Conservation (phyloP, 768 basidiomycete species). For the Calocera viscosa region DNA sequence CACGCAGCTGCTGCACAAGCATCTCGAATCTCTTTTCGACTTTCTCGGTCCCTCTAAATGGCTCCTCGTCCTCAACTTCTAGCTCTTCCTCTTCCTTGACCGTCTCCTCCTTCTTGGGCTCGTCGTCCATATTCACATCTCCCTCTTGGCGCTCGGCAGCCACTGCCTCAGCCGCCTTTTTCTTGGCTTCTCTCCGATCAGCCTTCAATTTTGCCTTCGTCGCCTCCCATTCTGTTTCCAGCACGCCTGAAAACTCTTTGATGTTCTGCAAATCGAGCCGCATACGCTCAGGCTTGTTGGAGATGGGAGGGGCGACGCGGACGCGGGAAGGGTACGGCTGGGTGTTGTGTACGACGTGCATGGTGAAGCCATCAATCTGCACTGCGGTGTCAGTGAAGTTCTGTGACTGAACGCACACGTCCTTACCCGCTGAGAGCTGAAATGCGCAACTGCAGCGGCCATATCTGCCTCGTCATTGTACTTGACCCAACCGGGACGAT, state of each 20-base stretch:
- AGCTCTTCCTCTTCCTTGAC: slow-evolving; percentile 18
- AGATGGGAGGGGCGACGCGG: slow-evolving; percentile 69
- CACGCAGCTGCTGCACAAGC: slow-evolving; percentile 54
- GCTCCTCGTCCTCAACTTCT: slow-evolving; percentile 32
- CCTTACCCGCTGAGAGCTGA: slow-evolving; percentile 75
- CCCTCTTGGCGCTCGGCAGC: slow-evolving; percentile 12
- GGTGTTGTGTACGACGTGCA: slow-evolving; percentile 73
- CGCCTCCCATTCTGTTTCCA: slow-evolving; percentile 53
- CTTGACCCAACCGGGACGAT: slow-evolving; percentile 87
- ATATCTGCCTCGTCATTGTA: slow-evolving; percentile 81
- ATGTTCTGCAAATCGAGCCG: slow-evolving; percentile 69
- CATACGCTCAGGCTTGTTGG: slow-evolving; percentile 67
- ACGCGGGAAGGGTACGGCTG: slow-evolving; percentile 66
- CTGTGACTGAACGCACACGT: slow-evolving; percentile 5
- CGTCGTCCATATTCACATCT: slow-evolving; percentile 25
- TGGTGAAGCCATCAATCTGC: slow-evolving; percentile 88
- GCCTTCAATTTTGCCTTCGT: not conserved
- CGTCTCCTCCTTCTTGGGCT: slow-evolving; percentile 35
- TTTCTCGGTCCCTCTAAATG: slow-evolving; percentile 57
- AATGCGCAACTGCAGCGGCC: slow-evolving; percentile 49
- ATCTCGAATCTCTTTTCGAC: slow-evolving; percentile 73
- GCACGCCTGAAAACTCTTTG: slow-evolving; percentile 52
- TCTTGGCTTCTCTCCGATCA: slow-evolving; percentile 16
- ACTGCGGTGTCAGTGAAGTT: not conserved
- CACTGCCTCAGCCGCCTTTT: slow-evolving; percentile 15